Percentiles rank a stretch among this genome's conserved stretches.
phyloP scores from a whole-genome alignment of 2,329 filamentous ascomycete genomes.

The Albophoma yamanashiensis region DNA sequence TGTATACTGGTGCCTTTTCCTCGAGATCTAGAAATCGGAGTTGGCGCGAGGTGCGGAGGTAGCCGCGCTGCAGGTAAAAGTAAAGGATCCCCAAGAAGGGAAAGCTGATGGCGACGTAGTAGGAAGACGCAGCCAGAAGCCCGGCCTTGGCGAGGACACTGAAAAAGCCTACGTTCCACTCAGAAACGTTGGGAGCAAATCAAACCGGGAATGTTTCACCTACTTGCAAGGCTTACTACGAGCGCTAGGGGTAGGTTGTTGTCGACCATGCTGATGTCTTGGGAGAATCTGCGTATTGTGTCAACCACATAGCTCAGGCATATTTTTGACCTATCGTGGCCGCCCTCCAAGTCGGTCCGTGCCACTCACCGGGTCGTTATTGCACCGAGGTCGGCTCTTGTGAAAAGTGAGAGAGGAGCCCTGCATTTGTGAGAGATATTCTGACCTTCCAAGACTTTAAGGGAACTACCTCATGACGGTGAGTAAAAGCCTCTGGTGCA shows the following conservation, averaged over 20 bases:
- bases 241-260: slow-evolving; percentile 24
- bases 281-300: slow-evolving; percentile 24
- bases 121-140: slow-evolving; percentile 11
- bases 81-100: slow-evolving; percentile 29
- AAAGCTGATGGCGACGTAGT: slow-evolving; percentile 27
- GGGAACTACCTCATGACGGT: slow-evolving; percentile 10
- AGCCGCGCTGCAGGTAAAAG: slow-evolving; percentile 31
- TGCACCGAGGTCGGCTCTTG: slow-evolving; percentile 24
- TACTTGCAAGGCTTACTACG: slow-evolving; percentile 21
- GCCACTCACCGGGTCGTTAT: slow-evolving; percentile 26
- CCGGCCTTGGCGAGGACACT: slow-evolving; percentile 13
- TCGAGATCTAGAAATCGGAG: slow-evolving; percentile 30
- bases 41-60: slow-evolving; percentile 31
- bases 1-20: slow-evolving; percentile 27
- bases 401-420: slow-evolving; percentile 29
- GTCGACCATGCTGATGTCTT: slow-evolving; percentile 32
- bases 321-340: neutral
- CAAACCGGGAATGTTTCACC: slow-evolving; percentile 4
- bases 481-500: slow-evolving; percentile 13
- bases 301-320: neutral
- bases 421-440: slow-evolving; percentile 10
- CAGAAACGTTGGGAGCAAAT: neutral
- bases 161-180: slow-evolving; percentile 21
- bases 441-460: neutral
- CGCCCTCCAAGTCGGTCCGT: neutral